Evolutionary conservation across 129 eudicot genomes (phyloP), one percentile per base, ranked within the genome.

Genomic region (Dittrichia graveolens): DNA sequence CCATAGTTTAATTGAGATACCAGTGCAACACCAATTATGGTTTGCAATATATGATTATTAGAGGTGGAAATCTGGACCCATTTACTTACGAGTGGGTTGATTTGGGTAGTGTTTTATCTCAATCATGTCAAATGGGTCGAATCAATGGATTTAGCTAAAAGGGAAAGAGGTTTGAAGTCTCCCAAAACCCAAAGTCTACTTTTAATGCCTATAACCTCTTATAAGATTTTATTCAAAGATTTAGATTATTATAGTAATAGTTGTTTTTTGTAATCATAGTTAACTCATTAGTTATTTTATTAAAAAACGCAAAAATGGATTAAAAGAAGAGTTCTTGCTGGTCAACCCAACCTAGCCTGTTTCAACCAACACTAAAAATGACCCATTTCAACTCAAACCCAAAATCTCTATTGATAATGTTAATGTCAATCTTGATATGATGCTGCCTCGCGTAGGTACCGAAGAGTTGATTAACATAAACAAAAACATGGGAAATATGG

Each of bases 391-490:
- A 60, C 19, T 12, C 5, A 60, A 60, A 60, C 42, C 3, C 45
- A 38, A 31, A 6, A 12, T 60, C 54, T 52, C 43, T 50, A 41
- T 12, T 14, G 54, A 37, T 73, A 8, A 19, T 40, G 48, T 24
- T 34, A 24, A 24, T 24, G 2, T 24, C 64, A 34, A 54, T 57
- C 53, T 55, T 24, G 57, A 45, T 39, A 10, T 44, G 72, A 41
- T 59, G 38, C 69, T 67, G 12, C 48, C 50, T 74, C 24, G 16
- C 46, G 61, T 77, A 95, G 99, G 86, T 44, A 77, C 78, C 7
- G 88, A 78, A 76, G 85, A 81, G 67, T 80, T 70, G 79, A 76
- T 39, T 64, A 57, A n/a, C 43, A 16, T 75, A 57, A 73, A 61
- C 5, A 65, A 58, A 63, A 78, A 49, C 52, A 58, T 24, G 71